These are phyloP conservation scores for Hypsizygus marmoreus DNA, from an alignment of 768 basidiomycete species.

Conservation along the genomic window DNA sequence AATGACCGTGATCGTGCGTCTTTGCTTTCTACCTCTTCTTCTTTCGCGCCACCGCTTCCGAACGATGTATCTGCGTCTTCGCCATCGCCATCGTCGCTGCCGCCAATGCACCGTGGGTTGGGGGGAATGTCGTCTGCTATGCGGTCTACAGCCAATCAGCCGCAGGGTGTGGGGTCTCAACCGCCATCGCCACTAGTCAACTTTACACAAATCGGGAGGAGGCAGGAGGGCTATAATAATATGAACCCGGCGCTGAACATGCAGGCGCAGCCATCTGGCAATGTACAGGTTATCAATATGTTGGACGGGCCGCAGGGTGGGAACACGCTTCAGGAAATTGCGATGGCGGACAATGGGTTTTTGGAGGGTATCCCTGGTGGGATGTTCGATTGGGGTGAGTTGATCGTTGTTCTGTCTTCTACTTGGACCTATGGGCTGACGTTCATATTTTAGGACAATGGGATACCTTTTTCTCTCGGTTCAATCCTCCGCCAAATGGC, in stretches of 20 bases:
- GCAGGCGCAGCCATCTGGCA: slow-evolving; percentile 41
- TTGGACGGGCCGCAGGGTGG: slow-evolving; percentile 62
- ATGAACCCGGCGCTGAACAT: slow-evolving; percentile 77
- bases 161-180: slow-evolving; percentile 7
- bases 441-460: slow-evolving; percentile 60
- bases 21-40: slow-evolving; percentile 34
- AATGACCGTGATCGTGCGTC: slow-evolving; percentile 38
- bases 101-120: slow-evolving; percentile 16
- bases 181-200: slow-evolving; percentile 52
- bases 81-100: slow-evolving; percentile 14
- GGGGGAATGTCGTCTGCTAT: slow-evolving; percentile 25
- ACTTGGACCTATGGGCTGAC: slow-evolving; percentile 6
- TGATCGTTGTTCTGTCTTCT: slow-evolving; percentile 4
- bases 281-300: slow-evolving; percentile 78
- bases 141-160: slow-evolving; percentile 26
- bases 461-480: slow-evolving; percentile 78
- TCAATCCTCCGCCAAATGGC: slow-evolving; percentile 30
- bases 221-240: slow-evolving; percentile 48
- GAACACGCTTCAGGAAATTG: slow-evolving; percentile 61
- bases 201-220: slow-evolving; percentile 49
- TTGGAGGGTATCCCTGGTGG: slow-evolving; percentile 79
- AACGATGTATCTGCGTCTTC: slow-evolving; percentile 17
- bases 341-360: slow-evolving; percentile 66
- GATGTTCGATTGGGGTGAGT: slow-evolving; percentile 87
- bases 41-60: slow-evolving; percentile 36